phyloP scores from a whole-genome alignment of 148 eudicot species.

The Gaultheria prostrata region DNA sequence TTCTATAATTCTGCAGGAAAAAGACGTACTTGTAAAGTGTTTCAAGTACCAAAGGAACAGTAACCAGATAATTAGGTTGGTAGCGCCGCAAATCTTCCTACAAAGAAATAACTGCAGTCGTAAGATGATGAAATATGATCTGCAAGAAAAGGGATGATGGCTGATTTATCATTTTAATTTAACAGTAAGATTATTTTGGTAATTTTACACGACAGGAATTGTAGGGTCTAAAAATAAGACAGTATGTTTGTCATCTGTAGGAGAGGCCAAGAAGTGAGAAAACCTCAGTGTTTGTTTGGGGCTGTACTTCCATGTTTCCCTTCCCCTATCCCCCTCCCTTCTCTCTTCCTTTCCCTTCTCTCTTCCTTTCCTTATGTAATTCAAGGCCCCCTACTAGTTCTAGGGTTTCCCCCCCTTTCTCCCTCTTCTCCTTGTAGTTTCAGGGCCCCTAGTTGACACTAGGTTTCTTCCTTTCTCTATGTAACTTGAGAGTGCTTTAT shows the following conservation, averaged over 20 bases:
- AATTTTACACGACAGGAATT: not conserved
- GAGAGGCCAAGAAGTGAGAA: not conserved
- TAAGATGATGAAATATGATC: conserved; percentile 18
- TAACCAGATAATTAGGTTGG: conserved; percentile 82
- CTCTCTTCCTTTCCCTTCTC: not conserved
- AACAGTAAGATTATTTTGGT: not conserved
- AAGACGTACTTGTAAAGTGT: conserved; percentile 73
- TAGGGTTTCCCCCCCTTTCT: not conserved
- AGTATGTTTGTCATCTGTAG: not conserved
- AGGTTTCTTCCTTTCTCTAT: not conserved
- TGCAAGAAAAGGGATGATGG: not conserved
- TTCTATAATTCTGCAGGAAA: conserved; percentile 4
- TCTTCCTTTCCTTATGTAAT: not conserved
- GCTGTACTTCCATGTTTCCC: not conserved
- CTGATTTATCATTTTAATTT: not conserved
- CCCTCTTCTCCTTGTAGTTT: no score
- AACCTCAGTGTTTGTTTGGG: not conserved
- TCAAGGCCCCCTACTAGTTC: not conserved
- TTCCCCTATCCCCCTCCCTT: not conserved
- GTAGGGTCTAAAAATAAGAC: not conserved
- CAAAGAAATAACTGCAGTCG: conserved; percentile 21
- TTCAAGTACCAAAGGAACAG: conserved; percentile 90
- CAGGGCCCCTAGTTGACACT: no score
- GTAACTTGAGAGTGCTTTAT: not conserved
- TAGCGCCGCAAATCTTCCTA: conserved; percentile 83